Evolutionary conservation across 192 early-diverging fungal genomes (phyloP), one percentile per base, ranked within the genome.

Genomic region (Mortierella alpina): DNA sequence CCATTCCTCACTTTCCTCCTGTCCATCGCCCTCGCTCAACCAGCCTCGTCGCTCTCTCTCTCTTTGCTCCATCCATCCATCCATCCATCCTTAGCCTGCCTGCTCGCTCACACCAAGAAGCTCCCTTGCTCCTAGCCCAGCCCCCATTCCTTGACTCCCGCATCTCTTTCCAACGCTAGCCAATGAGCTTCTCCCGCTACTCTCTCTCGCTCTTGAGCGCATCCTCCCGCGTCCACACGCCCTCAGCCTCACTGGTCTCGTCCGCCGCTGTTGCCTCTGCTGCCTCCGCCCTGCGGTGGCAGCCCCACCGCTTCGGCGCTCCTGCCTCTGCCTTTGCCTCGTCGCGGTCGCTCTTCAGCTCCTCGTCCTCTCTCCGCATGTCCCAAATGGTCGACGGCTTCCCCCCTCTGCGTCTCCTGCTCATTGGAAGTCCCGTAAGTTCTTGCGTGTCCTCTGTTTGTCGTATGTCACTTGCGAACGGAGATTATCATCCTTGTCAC

Each of bases 341-440:
- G 23, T 52, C 45, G 41, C 53, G 68, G 11, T 39, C 68, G n/a
- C 23, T 69, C 39, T 63, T 44, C 75, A 64, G 44, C 56, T 79
- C 75, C 20, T 41, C 64, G 7, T 22, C 69, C 1, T 10, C 18
- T 20, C 68, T 41, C 17, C 63, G 58, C 7, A 79, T 79, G 68
- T 65, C 75, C 22, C 63, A 78, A 47, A 86, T 73, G 82, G 44
- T 69, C 60, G 68, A 79, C 0, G 75, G 75, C 18, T 65, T 39
- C 15, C 5, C 69, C 12, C 89, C 93, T 18, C 82, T 93, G 41
- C 84, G 91, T 20, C 85, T 94, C 79, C 85, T 94, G 61, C 86
- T 94, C 46, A 86, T 94, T 7, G 92, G 91, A 15, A 90, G 91
- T 84, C 92, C 93, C 49, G 93, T 94, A 90, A 86, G 89, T 89